Percentiles rank a stretch among this genome's conserved stretches.
Conservation (phyloP, 177 flowering plant genomes). For the Vitis hybrid region DNA sequence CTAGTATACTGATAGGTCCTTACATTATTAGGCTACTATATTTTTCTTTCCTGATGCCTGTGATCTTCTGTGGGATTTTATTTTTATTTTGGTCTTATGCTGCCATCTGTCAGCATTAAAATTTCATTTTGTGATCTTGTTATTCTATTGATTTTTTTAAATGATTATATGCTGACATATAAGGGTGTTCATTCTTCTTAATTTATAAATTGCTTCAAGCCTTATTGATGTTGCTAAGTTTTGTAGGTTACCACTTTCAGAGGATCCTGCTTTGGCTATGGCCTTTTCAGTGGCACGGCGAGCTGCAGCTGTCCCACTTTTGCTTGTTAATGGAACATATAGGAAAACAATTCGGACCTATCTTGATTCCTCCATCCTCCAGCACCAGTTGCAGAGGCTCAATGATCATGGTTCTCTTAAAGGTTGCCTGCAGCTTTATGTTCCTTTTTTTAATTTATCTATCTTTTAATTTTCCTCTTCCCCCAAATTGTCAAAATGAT, state of each 20-base stretch:
- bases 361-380: slow-evolving; percentile 90
- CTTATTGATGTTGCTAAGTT: slow-evolving; percentile 7
- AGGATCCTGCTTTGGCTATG: slow-evolving; percentile 99
- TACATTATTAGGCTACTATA: neutral
- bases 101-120: neutral
- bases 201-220: neutral
- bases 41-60: neutral
- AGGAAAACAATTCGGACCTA: slow-evolving; percentile 74
- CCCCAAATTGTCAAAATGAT: neutral
- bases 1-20: neutral
- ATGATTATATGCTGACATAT: neutral
- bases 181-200: neutral
- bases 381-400: slow-evolving; percentile 86
- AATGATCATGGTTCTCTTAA: slow-evolving; percentile 69
- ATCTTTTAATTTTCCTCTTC: neutral
- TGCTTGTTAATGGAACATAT: slow-evolving; percentile 94
- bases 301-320: slow-evolving; percentile 93
- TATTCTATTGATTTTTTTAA: neutral
- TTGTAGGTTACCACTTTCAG: slow-evolving; percentile 82
- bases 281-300: slow-evolving; percentile 93
- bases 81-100: neutral
- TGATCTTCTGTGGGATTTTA: neutral
- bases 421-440: slow-evolving; percentile 41
- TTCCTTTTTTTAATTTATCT: slow-evolving; percentile 4
- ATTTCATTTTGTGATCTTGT: neutral